A percentile compares a stretch with the other conserved stretches of the same genome.
Evolutionary conservation across 108 stramenopile species (phyloP).

Genomic region (Asterionellopsis glacialis): DNA sequence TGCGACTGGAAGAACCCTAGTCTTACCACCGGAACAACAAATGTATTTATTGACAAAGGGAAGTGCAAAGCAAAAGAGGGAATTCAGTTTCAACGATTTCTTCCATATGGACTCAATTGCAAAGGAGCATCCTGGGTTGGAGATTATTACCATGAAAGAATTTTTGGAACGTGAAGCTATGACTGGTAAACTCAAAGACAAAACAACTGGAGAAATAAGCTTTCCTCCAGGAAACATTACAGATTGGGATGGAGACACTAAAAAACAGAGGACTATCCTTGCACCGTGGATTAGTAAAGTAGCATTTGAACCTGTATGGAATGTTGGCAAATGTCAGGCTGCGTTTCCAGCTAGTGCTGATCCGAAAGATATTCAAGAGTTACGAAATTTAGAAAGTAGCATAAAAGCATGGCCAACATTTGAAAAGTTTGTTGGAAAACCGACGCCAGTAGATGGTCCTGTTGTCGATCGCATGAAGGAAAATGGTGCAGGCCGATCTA

Average conservation of each 20-base stretch:
- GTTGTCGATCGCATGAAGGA: conserved; percentile 66
- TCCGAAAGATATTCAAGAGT: conserved; percentile 42
- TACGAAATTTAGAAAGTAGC: conserved; percentile 34
- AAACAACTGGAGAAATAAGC: conserved; percentile 33
- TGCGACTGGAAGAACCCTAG: conserved; percentile 88
- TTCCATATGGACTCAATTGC: conserved; percentile 75
- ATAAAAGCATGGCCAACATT: conserved; percentile 9
- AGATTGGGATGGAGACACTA: conserved; percentile 62
- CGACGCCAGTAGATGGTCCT: conserved; percentile 62
- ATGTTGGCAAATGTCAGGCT: conserved; percentile 64
- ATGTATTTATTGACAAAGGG: conserved; percentile 44
- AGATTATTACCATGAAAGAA: conserved; percentile 81
- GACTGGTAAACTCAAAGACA: conserved; percentile 40
- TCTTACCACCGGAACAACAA: conserved; percentile 48
- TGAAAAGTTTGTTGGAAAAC: conserved; percentile 40
- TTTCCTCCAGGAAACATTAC: conserved; percentile 63
- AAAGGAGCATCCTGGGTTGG: conserved; percentile 68
- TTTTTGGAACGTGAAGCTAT: conserved; percentile 68
- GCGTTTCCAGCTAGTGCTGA: conserved; percentile 66
- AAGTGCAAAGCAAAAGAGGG: conserved; percentile 28
- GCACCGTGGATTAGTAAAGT: conserved; percentile 22
- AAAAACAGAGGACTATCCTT: conserved; percentile 29
- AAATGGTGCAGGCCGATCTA: conserved; percentile 44
- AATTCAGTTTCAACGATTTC: conserved; percentile 74
- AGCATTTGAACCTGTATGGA: conserved; percentile 56